These are phyloP conservation scores for Xylaria palmicola DNA, from an alignment of 495 filamentous ascomycete species.

Conservation along the genomic window DNA sequence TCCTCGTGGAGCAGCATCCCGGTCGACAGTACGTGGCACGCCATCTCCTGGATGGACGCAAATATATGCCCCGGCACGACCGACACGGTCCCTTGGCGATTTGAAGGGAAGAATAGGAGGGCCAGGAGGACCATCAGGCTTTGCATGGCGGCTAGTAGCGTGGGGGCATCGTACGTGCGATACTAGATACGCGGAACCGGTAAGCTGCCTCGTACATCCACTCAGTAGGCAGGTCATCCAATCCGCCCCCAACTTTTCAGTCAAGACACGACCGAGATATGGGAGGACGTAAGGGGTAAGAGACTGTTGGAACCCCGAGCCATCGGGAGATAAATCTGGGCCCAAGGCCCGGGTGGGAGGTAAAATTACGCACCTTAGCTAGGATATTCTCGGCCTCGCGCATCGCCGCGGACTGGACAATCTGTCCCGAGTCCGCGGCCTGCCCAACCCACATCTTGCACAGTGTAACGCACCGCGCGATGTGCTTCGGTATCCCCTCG, in stretches of 20 bases:
- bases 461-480: slow-evolving; percentile 39
- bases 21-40: slow-evolving; percentile 29
- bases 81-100: slow-evolving; percentile 15
- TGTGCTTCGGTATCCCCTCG: slow-evolving; percentile 19
- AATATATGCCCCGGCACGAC: slow-evolving; percentile 24
- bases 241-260: too few species aligned
- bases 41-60: slow-evolving; percentile 27
- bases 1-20: slow-evolving; percentile 40
- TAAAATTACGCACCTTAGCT: neutral
- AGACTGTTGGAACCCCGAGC: neutral
- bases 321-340: neutral
- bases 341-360: neutral
- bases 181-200: slow-evolving; percentile 16
- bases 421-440: slow-evolving; percentile 27
- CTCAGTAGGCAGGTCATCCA: too few species aligned
- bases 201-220: neutral
- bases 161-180: slow-evolving; percentile 30
- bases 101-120: slow-evolving; percentile 38
- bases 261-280: too few species aligned
- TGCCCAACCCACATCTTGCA: slow-evolving; percentile 43
- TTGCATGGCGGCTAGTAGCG: slow-evolving; percentile 37
- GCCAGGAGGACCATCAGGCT: slow-evolving; percentile 39
- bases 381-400: slow-evolving; percentile 34
- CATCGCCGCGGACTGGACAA: slow-evolving; percentile 30
- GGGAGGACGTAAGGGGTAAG: too few species aligned